Percentiles rank a stretch among this genome's conserved stretches.
Conservation (phyloP, 2,329 filamentous ascomycete genomes). For the Botrytis fabae region DNA sequence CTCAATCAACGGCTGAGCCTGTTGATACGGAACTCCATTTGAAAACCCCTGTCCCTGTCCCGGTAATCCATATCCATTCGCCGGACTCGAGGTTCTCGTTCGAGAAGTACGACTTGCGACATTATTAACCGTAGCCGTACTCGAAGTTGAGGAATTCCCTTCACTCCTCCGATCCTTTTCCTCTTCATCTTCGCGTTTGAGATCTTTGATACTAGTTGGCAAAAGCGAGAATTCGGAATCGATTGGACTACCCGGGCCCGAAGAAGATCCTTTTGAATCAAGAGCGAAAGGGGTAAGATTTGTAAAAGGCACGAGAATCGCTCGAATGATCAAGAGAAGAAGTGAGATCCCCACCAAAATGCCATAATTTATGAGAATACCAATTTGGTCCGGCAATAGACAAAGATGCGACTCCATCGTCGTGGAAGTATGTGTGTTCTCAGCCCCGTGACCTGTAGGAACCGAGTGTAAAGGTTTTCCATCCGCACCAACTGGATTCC, state of each 20-base stretch:
- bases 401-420: conserved; percentile 90
- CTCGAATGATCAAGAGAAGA: conserved; percentile 52
- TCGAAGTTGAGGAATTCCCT: conserved; percentile 38
- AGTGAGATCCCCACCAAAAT: conserved; percentile 58
- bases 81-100: conserved; percentile 35
- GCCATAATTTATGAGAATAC: conserved; percentile 78
- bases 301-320: conserved; percentile 57
- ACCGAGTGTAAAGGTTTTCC: conserved; percentile 48
- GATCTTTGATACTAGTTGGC: conserved; percentile 31
- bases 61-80: conserved; percentile 38
- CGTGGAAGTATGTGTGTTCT: conserved; percentile 43
- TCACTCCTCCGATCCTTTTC: conserved; percentile 26
- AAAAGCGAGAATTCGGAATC: conserved; percentile 28
- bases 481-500: conserved; percentile 77
- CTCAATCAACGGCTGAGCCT: conserved; percentile 10
- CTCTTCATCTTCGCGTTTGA: conserved; percentile 26
- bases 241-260: conserved; percentile 19
- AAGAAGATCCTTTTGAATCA: neutral
- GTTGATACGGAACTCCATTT: conserved; percentile 20
- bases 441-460: conserved; percentile 36
- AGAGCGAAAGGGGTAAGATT: conserved; percentile 44
- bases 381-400: conserved; percentile 82
- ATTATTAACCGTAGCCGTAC: conserved; percentile 28
- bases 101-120: conserved; percentile 34
- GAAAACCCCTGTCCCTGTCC: neutral